These are phyloP conservation scores for Colletotrichum sp. DNA, from an alignment of 2,329 filamentous ascomycete genomes.

Conservation along the genomic window DNA sequence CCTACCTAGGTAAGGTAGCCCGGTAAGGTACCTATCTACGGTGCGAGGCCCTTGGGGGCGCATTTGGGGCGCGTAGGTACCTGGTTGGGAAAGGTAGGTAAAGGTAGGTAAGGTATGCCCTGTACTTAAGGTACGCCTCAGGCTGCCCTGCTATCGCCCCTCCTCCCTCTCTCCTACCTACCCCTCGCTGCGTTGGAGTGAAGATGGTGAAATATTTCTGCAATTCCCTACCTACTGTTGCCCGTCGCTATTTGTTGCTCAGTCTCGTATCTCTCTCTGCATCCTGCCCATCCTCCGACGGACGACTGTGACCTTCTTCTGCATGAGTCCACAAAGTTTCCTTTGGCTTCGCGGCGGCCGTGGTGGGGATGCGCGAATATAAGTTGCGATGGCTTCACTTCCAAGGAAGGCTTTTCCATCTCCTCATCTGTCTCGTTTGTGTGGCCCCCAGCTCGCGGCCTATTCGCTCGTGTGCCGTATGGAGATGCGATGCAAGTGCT, in stretches of 20 bases:
- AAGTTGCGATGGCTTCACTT: constrained; percentile 25
- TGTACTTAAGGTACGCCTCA: neutral
- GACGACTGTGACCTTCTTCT: neutral
- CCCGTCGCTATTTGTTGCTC: neutral
- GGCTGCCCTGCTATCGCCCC: neutral
- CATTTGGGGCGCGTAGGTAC: no score
- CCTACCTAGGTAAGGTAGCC: neutral
- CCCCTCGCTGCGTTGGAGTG: neutral
- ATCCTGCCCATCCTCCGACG: neutral
- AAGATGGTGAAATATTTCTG: neutral
- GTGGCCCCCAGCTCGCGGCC: neutral
- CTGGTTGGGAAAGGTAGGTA: neutral
- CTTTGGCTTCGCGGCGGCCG: neutral
- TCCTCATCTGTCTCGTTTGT: neutral
- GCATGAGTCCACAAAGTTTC: neutral
- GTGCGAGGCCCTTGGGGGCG: no score
- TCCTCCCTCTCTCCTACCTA: neutral
- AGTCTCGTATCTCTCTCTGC: neutral
- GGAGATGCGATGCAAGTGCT: constrained; percentile 1
- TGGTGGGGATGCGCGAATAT: constrained; percentile 41
- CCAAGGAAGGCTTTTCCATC: neutral
- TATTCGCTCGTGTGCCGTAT: neutral
- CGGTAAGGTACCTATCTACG: no score
- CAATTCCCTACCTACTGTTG: neutral
- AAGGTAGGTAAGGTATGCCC: neutral